Conservation (phyloP, 345 rosid genomes). For the Lumnitzera racemosa region DNA sequence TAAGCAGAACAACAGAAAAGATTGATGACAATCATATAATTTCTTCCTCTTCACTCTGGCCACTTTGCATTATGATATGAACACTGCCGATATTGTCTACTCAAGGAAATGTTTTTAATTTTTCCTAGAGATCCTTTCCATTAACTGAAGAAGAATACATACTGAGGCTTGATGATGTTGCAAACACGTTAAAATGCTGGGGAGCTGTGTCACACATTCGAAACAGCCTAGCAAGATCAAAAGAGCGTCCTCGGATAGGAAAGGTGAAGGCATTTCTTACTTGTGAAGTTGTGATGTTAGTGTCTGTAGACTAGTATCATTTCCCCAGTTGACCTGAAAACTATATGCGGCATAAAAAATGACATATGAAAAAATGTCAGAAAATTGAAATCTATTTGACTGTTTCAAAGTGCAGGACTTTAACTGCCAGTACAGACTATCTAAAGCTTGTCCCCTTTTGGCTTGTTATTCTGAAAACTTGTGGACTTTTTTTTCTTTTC, state of each 20-base stretch:
- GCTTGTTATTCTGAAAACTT: too few relatives aligned
- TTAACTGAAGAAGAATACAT: constrained; percentile 89
- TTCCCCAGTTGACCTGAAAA: neutral
- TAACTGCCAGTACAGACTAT: too few relatives aligned
- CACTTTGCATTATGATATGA: neutral
- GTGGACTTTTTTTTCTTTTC: too few relatives aligned
- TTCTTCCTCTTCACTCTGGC: too few relatives aligned
- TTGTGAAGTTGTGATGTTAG: too few relatives aligned
- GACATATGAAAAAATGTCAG: too few relatives aligned
- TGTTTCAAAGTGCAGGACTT: too few relatives aligned
- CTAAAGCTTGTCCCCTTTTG: too few relatives aligned
- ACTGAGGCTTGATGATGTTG: constrained; percentile 89
- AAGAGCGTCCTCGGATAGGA: constrained; percentile 88
- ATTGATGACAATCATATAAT: too few relatives aligned
- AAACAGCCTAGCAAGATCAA: constrained; percentile 72
- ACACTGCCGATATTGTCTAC: neutral
- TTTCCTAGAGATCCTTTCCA: constrained; percentile 75
- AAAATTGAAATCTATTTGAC: too few relatives aligned
- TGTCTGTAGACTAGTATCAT: neutral
- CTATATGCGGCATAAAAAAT: too few relatives aligned
- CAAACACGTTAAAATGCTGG: constrained; percentile 89
- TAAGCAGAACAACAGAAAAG: too few relatives aligned
- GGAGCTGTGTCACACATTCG: constrained; percentile 93
- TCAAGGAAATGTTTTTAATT: constrained; percentile 5
- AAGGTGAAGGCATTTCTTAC: constrained; percentile 36